A percentile compares a stretch with the other conserved stretches of the same genome.
These are phyloP conservation scores for Pulveroboletus sp. DNA, from an alignment of 768 basidiomycete genomes.

Conservation along the genomic window DNA sequence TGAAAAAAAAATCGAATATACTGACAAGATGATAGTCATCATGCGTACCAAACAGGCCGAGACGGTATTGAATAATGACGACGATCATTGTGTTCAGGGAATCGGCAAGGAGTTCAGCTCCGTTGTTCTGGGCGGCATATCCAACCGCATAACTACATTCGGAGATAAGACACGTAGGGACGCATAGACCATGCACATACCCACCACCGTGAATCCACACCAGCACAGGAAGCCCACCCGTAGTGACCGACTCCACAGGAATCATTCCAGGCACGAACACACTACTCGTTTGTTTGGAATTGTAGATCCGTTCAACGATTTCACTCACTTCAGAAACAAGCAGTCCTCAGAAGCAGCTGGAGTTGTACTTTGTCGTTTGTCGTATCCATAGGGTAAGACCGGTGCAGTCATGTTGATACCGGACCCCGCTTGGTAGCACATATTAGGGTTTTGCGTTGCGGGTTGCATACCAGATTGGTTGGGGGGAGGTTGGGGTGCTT, in stretches of 20 bases:
- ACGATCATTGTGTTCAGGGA: constrained; percentile 24
- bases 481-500: constrained; percentile 27
- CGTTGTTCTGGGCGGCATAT: constrained; percentile 13
- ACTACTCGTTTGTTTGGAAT: not conserved
- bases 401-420: constrained; percentile 9
- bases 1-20: not conserved
- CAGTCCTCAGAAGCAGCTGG: constrained; percentile 30
- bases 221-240: constrained; percentile 27
- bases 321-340: constrained; percentile 22
- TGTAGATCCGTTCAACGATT: too few relatives aligned
- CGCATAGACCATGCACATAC: constrained; percentile 4
- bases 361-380: constrained; percentile 6
- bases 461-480: constrained; percentile 17
- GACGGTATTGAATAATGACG: too few relatives aligned
- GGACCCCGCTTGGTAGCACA: constrained; percentile 20
- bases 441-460: constrained; percentile 24
- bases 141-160: constrained; percentile 23
- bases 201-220: constrained; percentile 39
- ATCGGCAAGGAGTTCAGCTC: constrained; percentile 23
- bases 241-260: not conserved
- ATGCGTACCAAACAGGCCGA: constrained; percentile 31
- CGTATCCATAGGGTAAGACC: not conserved
- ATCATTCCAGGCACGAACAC: constrained; percentile 13
- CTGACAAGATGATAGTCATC: not conserved
- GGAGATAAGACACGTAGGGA: not conserved